phyloP scores from a whole-genome alignment of 1,284 basidiomycete species.

The Singerocomus inundabilis region DNA sequence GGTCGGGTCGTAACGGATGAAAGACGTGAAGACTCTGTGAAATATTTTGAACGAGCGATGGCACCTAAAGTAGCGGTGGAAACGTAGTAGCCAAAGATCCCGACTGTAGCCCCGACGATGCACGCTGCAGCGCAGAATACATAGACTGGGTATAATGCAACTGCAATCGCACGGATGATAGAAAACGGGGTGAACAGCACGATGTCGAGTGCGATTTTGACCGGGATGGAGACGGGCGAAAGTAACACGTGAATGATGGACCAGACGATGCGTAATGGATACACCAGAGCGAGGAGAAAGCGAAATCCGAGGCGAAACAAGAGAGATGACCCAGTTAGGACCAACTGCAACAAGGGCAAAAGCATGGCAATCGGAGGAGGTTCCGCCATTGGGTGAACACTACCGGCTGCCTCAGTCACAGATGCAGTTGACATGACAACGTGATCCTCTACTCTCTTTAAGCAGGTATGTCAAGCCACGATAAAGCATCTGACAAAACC shows the following conservation, averaged over 20 bases:
- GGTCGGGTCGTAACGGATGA: neutral
- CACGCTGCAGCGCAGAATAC: constrained; percentile 58
- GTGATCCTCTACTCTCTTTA: neutral
- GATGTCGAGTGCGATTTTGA: constrained; percentile 42
- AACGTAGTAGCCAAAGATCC: constrained; percentile 42
- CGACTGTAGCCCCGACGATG: constrained; percentile 51
- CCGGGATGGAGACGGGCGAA: constrained; percentile 47
- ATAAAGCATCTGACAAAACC: neutral
- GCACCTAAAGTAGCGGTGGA: constrained; percentile 14
- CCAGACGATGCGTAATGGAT: constrained; percentile 36
- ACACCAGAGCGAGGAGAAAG: constrained; percentile 23
- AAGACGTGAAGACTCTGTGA: constrained; percentile 6
- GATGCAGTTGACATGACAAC: constrained; percentile 11
- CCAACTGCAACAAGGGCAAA: constrained; percentile 21
- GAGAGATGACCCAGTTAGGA: constrained; percentile 9
- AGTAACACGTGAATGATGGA: constrained; percentile 46
- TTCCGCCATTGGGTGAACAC: neutral
- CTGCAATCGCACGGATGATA: constrained; percentile 38
- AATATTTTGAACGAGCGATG: constrained; percentile 17
- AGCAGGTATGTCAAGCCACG: neutral
- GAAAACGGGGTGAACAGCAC: constrained; percentile 48
- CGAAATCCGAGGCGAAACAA: constrained; percentile 15
- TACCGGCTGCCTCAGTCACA: constrained; percentile 1
- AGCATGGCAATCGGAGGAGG: constrained; percentile 28
- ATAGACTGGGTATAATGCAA: constrained; percentile 59